A percentile compares a stretch with the other conserved stretches of the same genome.
phyloP scores from a whole-genome alignment of 164 flowering plant genomes.

The Nymphaea colorata region DNA sequence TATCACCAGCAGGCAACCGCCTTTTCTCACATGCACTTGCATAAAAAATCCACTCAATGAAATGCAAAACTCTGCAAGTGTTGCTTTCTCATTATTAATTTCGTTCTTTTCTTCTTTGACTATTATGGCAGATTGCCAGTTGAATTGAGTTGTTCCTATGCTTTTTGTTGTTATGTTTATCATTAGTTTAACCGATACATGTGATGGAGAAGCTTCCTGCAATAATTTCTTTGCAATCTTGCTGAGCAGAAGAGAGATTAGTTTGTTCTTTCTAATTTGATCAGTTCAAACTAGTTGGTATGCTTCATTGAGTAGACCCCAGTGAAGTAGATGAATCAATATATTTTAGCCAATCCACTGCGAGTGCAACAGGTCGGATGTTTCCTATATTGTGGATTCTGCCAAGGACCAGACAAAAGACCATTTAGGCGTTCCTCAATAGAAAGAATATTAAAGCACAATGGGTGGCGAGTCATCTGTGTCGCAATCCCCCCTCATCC shows the following conservation, averaged over 20 bases:
- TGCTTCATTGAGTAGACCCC: conserved; percentile 50
- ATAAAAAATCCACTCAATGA: conserved; percentile 17
- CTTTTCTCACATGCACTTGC: conserved; percentile 14
- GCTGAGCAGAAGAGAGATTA: too few relatives aligned
- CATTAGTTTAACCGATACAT: too few relatives aligned
- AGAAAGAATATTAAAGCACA: conserved; percentile 37
- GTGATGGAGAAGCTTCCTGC: too few relatives aligned
- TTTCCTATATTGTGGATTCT: conserved; percentile 45
- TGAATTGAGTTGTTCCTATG: conserved; percentile 33
- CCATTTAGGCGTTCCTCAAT: conserved; percentile 75
- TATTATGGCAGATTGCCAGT: conserved; percentile 28
- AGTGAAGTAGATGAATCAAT: conserved; percentile 50
- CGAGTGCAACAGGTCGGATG: conserved; percentile 54
- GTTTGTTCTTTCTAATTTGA: too few relatives aligned
- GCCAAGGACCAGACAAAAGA: conserved; percentile 87
- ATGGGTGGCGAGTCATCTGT: conserved; percentile 14
- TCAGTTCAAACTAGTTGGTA: too few relatives aligned
- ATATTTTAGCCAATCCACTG: conserved; percentile 73
- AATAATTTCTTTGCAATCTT: too few relatives aligned
- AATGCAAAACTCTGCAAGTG: conserved; percentile 15
- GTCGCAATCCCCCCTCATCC: not conserved
- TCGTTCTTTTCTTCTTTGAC: not conserved
- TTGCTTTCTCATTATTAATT: not conserved
- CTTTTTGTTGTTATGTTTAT: too few relatives aligned
- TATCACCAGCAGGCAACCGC: conserved; percentile 12